phyloP scores from a whole-genome alignment of 805 yeast species.

The Yamadazyma laniorum region DNA sequence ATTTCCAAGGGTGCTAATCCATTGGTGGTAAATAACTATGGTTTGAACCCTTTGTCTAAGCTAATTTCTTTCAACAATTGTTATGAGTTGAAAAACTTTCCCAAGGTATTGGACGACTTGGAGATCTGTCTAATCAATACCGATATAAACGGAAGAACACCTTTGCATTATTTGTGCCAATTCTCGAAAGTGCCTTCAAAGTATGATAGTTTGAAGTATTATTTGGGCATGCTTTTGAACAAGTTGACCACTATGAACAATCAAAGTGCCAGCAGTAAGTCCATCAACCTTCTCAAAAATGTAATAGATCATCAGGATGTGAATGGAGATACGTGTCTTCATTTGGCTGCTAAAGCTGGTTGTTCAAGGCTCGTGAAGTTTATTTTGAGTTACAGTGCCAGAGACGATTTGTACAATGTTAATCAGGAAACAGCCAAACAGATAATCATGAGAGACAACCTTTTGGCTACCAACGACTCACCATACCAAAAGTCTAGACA shows the following conservation, averaged over 20 bases:
- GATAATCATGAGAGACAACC: constrained; percentile 39
- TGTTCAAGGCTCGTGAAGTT: constrained; percentile 72
- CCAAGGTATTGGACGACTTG: constrained; percentile 71
- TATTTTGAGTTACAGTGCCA: constrained; percentile 82
- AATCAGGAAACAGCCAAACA: constrained; percentile 45
- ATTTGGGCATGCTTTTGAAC: constrained; percentile 71
- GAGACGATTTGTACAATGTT: constrained; percentile 47
- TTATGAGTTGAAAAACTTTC: constrained; percentile 75
- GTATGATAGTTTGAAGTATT: constrained; percentile 78
- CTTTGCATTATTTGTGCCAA: constrained; percentile 81
- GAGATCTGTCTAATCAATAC: constrained; percentile 75
- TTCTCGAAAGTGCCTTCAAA: constrained; percentile 65
- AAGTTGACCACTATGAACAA: constrained; percentile 55
- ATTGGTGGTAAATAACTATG: constrained; percentile 52
- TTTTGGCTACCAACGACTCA: constrained; percentile 15
- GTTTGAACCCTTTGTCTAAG: constrained; percentile 86
- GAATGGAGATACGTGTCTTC: constrained; percentile 83
- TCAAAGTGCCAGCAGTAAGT: constrained; percentile 35
- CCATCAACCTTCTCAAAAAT: constrained; percentile 57
- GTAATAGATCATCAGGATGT: constrained; percentile 76
- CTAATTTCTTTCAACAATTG: constrained; percentile 86
- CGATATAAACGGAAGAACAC: constrained; percentile 71
- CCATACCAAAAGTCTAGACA: neutral
- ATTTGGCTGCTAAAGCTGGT: constrained; percentile 70
- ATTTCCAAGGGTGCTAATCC: constrained; percentile 73